These are phyloP conservation scores for Suhomyces panamericanus DNA, from an alignment of 1,139 yeast genomes.

Conservation along the genomic window DNA sequence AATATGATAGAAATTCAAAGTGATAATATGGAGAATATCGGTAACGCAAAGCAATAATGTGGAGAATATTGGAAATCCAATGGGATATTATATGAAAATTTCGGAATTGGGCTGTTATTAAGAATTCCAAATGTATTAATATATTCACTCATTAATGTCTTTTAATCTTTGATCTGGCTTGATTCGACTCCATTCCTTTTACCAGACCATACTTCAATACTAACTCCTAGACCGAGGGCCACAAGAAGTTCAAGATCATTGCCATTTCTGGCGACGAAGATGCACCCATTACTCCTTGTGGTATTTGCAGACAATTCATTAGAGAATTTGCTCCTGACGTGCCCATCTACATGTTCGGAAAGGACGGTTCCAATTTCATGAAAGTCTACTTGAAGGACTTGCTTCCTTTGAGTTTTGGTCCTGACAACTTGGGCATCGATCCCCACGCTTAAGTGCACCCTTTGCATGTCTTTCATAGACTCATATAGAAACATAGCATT, in stretches of 20 bases:
- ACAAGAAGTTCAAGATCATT: constrained; percentile 53
- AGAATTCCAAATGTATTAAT: too few species aligned
- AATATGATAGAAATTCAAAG: too few species aligned
- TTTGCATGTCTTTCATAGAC: too few species aligned
- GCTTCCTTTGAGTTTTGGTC: constrained; percentile 86
- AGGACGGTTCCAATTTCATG: constrained; percentile 44
- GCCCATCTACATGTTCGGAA: constrained; percentile 63
- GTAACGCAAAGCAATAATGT: too few species aligned
- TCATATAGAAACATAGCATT: neutral
- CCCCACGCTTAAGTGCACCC: neutral
- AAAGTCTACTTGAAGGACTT: constrained; percentile 58
- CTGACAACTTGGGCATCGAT: constrained; percentile 52
- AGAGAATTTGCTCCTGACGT: constrained; percentile 65
- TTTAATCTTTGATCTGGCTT: too few species aligned
- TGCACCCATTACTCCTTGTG: constrained; percentile 80
- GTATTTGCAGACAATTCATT: constrained; percentile 87
- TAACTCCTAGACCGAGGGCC: constrained; percentile 40
- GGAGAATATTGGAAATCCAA: too few species aligned
- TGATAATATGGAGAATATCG: too few species aligned
- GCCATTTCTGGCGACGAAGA: constrained; percentile 70
- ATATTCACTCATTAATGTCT: too few species aligned
- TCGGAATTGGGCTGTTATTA: too few species aligned
- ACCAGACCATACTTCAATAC: too few species aligned
- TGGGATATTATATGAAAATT: too few species aligned
- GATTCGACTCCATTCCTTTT: too few species aligned